phyloP scores from a whole-genome alignment of 352 stramenopile genomes.

The Achlya hypogyna region DNA sequence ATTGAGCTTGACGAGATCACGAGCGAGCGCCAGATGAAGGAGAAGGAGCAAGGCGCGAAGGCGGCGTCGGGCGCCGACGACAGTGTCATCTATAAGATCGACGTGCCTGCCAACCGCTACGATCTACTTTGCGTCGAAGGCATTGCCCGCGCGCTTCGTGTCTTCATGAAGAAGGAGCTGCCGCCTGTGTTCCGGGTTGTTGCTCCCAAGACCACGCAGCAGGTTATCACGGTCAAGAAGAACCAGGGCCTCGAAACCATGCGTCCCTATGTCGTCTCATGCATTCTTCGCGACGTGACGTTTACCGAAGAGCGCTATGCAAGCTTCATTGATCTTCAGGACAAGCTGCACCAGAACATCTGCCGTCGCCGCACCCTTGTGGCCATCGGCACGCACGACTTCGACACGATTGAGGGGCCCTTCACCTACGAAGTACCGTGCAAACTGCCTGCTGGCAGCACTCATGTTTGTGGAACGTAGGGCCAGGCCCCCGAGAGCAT shows the following conservation, averaged over 20 bases:
- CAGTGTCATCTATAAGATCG: conserved; percentile 99
- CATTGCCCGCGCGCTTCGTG: conserved; percentile 90
- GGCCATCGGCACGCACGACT: conserved; percentile 99
- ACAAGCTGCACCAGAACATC: conserved; percentile 99
- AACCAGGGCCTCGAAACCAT: conserved; percentile 66
- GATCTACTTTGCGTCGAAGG: conserved; percentile 99
- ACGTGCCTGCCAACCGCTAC: conserved; percentile 99
- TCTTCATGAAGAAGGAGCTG: conserved; percentile 96
- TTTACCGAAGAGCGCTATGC: conserved; percentile 96
- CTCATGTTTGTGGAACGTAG: conserved; percentile 26
- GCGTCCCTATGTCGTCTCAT: conserved; percentile 96
- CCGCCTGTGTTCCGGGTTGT: conserved; percentile 81
- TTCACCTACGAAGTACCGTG: conserved; percentile 84
- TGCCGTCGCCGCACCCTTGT: conserved; percentile 98
- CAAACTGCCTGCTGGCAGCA: background rate
- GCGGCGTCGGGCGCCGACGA: conserved; percentile 39
- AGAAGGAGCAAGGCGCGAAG: conserved; percentile 58
- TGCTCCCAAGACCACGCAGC: conserved; percentile 37
- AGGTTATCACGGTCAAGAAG: conserved; percentile 81
- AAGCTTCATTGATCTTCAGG: conserved; percentile 99
- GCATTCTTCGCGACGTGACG: conserved; percentile 93
- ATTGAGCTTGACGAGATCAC: conserved; percentile 95
- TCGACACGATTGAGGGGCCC: conserved; percentile 92
- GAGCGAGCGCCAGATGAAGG: conserved; percentile 79
- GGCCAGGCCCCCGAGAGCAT: conserved; percentile 90